Percentiles rank a stretch among this genome's conserved stretches.
Conservation (phyloP, 2,329 filamentous ascomycete genomes). For the Kalmusia sp. region DNA sequence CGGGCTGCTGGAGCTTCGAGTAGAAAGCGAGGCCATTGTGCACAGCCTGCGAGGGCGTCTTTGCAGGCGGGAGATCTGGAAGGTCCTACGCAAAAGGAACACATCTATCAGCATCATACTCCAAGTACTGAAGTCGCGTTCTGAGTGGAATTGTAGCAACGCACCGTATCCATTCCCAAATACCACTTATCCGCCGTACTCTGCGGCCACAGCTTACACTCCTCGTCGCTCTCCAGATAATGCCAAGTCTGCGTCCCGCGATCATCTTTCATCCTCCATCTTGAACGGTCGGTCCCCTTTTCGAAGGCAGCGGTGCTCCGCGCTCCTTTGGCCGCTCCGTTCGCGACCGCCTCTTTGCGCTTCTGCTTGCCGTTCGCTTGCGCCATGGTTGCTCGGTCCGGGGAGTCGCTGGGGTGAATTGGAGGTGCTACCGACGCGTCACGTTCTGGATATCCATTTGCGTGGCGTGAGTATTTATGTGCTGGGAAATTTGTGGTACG, state of each 20-base stretch:
- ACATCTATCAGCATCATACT: background rate
- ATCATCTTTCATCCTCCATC: slow-evolving; percentile 87
- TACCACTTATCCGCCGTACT: slow-evolving; percentile 88
- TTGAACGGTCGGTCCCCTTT: slow-evolving; percentile 71
- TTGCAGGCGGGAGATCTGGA: slow-evolving; percentile 73
- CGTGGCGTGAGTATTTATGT: slow-evolving; percentile 3
- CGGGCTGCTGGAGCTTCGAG: slow-evolving; percentile 83
- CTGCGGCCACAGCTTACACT: slow-evolving; percentile 81
- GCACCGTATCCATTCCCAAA: slow-evolving; percentile 79
- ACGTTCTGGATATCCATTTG: background rate
- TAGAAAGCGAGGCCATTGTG: slow-evolving; percentile 88
- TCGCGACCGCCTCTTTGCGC: slow-evolving; percentile 17
- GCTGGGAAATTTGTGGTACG: background rate
- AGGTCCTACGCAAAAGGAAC: slow-evolving; percentile 68
- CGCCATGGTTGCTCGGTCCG: slow-evolving; percentile 19
- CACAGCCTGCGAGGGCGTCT: slow-evolving; percentile 77
- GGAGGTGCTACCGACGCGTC: background rate
- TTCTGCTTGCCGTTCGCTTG: slow-evolving; percentile 32
- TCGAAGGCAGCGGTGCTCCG: slow-evolving; percentile 14
- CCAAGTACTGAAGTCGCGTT: no score
- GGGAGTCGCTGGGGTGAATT: background rate
- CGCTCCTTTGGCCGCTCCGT: slow-evolving; percentile 20
- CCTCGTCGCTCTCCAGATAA: slow-evolving; percentile 78
- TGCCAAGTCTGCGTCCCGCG: slow-evolving; percentile 91
- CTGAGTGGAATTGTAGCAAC: no score